Evolutionary conservation across 2,329 filamentous ascomycete species (phyloP).

Genomic region (Microdochium nivale): DNA sequence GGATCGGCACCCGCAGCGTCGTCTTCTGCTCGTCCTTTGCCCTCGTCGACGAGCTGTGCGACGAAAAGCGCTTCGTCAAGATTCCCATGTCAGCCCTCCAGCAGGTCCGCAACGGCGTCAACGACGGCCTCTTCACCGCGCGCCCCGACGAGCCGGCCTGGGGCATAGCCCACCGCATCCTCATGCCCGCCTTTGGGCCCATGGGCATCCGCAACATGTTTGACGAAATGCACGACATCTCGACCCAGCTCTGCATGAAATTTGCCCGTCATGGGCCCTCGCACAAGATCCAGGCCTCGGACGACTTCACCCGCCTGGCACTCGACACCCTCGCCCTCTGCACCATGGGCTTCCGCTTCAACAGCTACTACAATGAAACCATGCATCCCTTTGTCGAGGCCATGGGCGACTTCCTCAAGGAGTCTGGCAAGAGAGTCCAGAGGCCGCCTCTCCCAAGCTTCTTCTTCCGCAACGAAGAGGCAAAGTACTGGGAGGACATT

Average conservation of each 20-base stretch:
- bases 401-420: constrained; percentile 56
- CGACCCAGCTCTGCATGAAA: constrained; percentile 57
- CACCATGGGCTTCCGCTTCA: constrained; percentile 66
- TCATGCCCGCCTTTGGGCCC: constrained; percentile 64
- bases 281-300: constrained; percentile 24
- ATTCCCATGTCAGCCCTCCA: constrained; percentile 35
- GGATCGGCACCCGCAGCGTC: constrained; percentile 34
- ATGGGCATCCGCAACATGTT: constrained; percentile 62
- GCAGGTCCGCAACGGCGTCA: constrained; percentile 46
- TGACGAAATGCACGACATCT: constrained; percentile 60
- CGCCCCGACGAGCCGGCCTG: constrained; percentile 47
- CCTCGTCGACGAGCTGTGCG: constrained; percentile 52
- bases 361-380: constrained; percentile 61
- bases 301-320: constrained; percentile 65
- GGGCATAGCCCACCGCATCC: constrained; percentile 56
- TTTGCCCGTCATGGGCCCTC: constrained; percentile 54
- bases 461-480: constrained; percentile 37
- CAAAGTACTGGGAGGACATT: constrained; percentile 47
- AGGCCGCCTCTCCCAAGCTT: constrained; percentile 38
- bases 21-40: constrained; percentile 44
- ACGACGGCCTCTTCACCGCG: constrained; percentile 48
- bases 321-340: constrained; percentile 66
- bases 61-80: constrained; percentile 59
- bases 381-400: constrained; percentile 62
- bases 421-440: constrained; percentile 40